phyloP scores from a whole-genome alignment of 2,329 filamentous ascomycete species.

The Bertia moriformis region DNA sequence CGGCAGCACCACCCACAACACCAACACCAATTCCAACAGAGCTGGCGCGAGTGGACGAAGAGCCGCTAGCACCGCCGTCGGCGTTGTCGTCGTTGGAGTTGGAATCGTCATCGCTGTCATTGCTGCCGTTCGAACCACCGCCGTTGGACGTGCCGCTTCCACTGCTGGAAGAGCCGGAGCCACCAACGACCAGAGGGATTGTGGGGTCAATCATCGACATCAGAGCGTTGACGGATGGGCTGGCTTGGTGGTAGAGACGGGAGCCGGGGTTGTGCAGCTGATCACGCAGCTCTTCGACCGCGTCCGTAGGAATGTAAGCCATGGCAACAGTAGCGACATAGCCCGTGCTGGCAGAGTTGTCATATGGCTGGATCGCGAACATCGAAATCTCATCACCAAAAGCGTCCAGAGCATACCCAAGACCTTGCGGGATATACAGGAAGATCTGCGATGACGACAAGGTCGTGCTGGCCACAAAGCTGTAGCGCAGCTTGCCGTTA shows the following conservation, averaged over 20 bases:
- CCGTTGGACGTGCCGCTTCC: constrained; percentile 16
- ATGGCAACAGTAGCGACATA: constrained; percentile 55
- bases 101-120: constrained; percentile 15
- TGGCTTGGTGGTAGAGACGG: constrained; percentile 40
- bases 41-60: constrained; percentile 30
- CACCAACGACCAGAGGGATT: constrained; percentile 33
- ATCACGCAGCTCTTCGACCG: constrained; percentile 38
- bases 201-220: constrained; percentile 53
- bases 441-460: constrained; percentile 1
- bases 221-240: constrained; percentile 37
- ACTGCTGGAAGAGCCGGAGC: constrained; percentile 14
- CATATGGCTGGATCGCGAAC: constrained; percentile 44
- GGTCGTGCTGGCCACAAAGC: background rate
- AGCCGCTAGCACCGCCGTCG: constrained; percentile 11
- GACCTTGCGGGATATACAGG: background rate
- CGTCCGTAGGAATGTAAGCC: constrained; percentile 45
- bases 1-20: constrained; percentile 50
- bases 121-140: constrained; percentile 4
- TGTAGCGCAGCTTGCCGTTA: background rate
- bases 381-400: constrained; percentile 30
- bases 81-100: constrained; percentile 16
- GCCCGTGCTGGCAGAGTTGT: constrained; percentile 36
- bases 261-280: constrained; percentile 43
- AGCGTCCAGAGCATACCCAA: constrained; percentile 24
- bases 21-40: constrained; percentile 37